Base-by-base conservation (phyloP, 2,329 filamentous ascomycete genomes). In the Tolypocladium ophioglossoides region DNA sequence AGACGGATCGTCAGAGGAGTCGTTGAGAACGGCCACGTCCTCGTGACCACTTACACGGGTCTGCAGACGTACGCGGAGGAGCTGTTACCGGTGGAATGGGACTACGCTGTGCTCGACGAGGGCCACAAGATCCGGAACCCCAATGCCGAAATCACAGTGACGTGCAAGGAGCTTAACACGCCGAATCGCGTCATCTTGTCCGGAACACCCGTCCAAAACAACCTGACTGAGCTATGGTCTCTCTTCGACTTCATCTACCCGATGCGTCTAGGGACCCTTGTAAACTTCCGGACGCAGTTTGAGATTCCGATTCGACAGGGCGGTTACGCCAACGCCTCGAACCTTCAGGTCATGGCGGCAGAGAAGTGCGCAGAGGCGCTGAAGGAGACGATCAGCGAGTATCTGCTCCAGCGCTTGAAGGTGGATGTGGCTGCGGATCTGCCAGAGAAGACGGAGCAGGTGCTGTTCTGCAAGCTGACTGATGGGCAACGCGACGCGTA, bases 41-140 rank as follows among this genome's bases (percentile, higher is more conserved):
- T 99, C 5, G 88, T 99, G 18, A 99, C 94, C 0, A 97, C 94
- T 0, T 99, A 99, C 66, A 88, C 91, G 22, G 94, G 95, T 0
- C 77, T 99, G n/a, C 91, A 96, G 64, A 94, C 89, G 0, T 97
- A 97, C 61, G 84, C 87, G 0, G 85, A 92, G 51, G 78, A 92
- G 37, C 73, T 99, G 24, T 85, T 95, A 37, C 85, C 86, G 1
- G 83, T 91, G 0, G 80, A 94, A 57, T 99, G 94, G 94, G 89
- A 86, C 22, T 96, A 95, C 67, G 91, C 91, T 12, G 88, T 97
- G 12, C 79, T 99, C 6, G 94, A 99, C 57, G 94, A 99, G 74
- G 94, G 95, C 3, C 95, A 99, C 72, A 96, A 96, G 70, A 99
- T 99, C 62, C 86, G 94, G 40, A 99, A 99, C 62, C 94, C 94